A percentile compares a stretch with the other conserved stretches of the same genome.
phyloP scores from a whole-genome alignment of 106 monocot species.

The Dendrobium officinale region DNA sequence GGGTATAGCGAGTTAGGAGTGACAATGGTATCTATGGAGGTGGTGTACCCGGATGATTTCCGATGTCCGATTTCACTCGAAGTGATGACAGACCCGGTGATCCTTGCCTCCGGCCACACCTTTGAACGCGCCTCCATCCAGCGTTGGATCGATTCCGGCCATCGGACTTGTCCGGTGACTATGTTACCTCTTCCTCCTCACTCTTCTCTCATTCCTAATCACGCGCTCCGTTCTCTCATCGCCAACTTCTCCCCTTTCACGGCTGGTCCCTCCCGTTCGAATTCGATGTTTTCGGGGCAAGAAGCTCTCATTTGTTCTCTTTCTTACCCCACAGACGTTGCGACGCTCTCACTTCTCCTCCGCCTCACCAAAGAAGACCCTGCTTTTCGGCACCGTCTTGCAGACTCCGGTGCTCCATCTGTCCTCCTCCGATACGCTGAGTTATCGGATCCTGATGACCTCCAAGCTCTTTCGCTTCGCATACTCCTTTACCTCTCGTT shows the following conservation, averaged over 20 bases:
- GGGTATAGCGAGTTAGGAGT: too few relatives aligned
- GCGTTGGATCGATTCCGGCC: conserved; percentile 56
- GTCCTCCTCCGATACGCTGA: conserved; percentile 27
- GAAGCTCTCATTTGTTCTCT: not conserved
- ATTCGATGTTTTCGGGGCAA: not conserved
- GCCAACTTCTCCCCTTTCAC: conserved; percentile 10
- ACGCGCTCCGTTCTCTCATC: conserved; percentile 62
- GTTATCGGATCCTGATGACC: conserved; percentile 7
- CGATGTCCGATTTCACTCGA: conserved; percentile 67
- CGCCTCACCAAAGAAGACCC: conserved; percentile 10
- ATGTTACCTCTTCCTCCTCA: conserved; percentile 41
- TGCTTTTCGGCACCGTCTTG: conserved; percentile 17
- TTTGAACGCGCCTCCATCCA: conserved; percentile 67
- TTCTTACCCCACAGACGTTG: conserved; percentile 3
- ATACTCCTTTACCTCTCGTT: conserved; percentile 50
- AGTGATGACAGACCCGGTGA: conserved; percentile 65
- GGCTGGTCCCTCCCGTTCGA: not conserved
- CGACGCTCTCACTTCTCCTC: conserved; percentile 19
- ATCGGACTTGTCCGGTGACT: conserved; percentile 56
- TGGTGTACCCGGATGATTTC: conserved; percentile 49
- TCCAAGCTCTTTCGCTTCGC: conserved; percentile 31
- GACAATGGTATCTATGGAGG: conserved; percentile 7
- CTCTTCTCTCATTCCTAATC: conserved; percentile 55
- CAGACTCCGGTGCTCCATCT: conserved; percentile 19
- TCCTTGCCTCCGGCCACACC: conserved; percentile 61